phyloP scores from a whole-genome alignment of 2,329 filamentous ascomycete genomes.

The Hirsutella minnesotensis region DNA sequence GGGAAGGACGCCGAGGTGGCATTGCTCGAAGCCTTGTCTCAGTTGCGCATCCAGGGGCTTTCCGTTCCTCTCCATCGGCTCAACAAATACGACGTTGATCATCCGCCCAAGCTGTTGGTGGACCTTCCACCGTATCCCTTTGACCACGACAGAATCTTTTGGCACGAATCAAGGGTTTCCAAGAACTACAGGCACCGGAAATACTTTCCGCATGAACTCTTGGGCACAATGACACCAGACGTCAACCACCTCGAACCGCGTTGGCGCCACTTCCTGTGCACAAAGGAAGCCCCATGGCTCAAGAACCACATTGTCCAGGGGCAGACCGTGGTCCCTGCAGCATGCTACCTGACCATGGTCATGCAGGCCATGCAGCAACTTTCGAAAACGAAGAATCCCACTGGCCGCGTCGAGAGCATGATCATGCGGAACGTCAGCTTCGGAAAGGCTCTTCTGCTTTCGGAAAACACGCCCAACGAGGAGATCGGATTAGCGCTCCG shows the following conservation, averaged over 20 bases:
- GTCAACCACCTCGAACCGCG: constrained; percentile 6
- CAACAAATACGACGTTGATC: neutral
- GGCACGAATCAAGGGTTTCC: constrained; percentile 11
- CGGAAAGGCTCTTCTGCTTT: constrained; percentile 7
- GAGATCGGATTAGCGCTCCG: constrained; percentile 10
- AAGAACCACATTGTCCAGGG: constrained; percentile 19
- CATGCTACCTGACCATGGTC: constrained; percentile 23
- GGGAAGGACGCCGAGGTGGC: neutral
- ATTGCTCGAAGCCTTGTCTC: neutral
- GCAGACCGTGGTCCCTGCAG: constrained; percentile 23
- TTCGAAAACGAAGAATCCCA: constrained; percentile 4
- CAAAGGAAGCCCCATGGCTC: constrained; percentile 18
- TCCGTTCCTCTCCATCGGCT: neutral
- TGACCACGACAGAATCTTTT: constrained; percentile 11
- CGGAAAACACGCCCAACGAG: constrained; percentile 4
- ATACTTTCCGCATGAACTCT: constrained; percentile 4
- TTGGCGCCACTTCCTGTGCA: constrained; percentile 6
- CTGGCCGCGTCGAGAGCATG: constrained; percentile 4
- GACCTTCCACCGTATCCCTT: constrained; percentile 12
- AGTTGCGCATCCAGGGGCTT: neutral
- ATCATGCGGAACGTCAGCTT: constrained; percentile 12
- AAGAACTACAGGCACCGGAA: constrained; percentile 4
- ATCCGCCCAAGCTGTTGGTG: constrained; percentile 1
- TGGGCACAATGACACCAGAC: constrained; percentile 6
- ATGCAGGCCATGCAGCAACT: constrained; percentile 14